These are phyloP conservation scores for Craterostigma plantagineum DNA, from an alignment of 257 asterid species.

Conservation along the genomic window DNA sequence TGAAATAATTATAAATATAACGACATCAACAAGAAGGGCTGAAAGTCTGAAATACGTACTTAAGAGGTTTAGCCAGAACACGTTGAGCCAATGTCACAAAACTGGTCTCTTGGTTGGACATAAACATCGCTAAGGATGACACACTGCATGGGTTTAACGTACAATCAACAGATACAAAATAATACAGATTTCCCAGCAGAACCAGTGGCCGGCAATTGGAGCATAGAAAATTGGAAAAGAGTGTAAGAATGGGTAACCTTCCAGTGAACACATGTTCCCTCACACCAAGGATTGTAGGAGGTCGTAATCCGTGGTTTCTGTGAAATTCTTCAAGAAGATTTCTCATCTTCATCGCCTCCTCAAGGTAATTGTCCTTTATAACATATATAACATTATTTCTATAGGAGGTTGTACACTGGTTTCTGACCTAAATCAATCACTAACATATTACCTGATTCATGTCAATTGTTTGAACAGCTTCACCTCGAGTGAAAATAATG, in stretches of 20 bases:
- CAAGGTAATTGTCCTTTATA: constrained; percentile 91
- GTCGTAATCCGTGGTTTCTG: constrained; percentile 81
- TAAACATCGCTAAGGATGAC: constrained; percentile 96
- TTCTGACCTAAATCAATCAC: background rate
- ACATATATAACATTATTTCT: constrained; percentile 5
- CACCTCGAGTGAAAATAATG: constrained; percentile 91
- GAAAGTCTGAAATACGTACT: constrained; percentile 25
- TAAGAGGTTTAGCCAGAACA: constrained; percentile 87
- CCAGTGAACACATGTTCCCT: constrained; percentile 98
- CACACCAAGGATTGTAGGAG: constrained; percentile 96
- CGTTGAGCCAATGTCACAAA: constrained; percentile 98
- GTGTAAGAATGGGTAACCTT: constrained; percentile 28
- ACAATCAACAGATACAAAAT: background rate
- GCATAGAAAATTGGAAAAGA: constrained; percentile 2
- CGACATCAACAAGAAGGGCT: background rate
- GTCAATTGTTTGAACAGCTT: constrained; percentile 93
- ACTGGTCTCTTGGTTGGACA: constrained; percentile 99
- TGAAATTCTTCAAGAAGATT: constrained; percentile 90
- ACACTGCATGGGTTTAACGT: constrained; percentile 48
- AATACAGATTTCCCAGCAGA: too few relatives aligned
- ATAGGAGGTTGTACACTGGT: too few relatives aligned
- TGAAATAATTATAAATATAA: background rate
- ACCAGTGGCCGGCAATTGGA: background rate
- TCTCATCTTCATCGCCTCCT: constrained; percentile 97
- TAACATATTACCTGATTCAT: constrained; percentile 66